Conservation (phyloP, 257 asterid species). For the Schizonepeta tenuifolia region DNA sequence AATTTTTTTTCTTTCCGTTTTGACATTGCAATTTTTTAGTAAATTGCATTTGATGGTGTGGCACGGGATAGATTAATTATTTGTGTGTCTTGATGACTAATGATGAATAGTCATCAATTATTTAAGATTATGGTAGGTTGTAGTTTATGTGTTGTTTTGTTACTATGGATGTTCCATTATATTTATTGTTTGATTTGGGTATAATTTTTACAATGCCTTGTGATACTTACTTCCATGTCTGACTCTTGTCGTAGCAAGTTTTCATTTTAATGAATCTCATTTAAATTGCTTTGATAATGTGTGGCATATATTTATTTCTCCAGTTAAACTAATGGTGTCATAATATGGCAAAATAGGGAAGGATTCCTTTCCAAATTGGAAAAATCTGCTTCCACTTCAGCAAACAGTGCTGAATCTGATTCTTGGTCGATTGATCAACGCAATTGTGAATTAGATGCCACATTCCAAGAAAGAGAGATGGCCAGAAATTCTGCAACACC, state of each 20-base stretch:
- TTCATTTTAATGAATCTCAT: background rate
- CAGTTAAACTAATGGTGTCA: background rate
- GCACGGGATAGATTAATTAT: background rate
- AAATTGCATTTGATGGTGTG: background rate
- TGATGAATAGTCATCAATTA: background rate
- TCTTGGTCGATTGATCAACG: slow-evolving; percentile 40
- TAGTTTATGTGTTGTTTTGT: background rate
- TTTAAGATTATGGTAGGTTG: background rate
- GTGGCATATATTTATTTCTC: background rate
- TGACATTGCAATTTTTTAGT: background rate
- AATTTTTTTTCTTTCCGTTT: no score
- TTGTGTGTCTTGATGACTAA: background rate
- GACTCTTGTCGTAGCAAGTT: background rate
- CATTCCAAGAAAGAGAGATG: slow-evolving; percentile 45
- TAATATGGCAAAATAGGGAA: slow-evolving; percentile 59
- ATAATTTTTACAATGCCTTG: background rate
- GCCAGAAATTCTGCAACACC: slow-evolving; percentile 29
- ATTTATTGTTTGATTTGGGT: background rate
- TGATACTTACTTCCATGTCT: background rate
- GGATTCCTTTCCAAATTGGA: slow-evolving; percentile 79
- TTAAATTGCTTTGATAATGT: background rate
- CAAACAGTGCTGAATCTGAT: slow-evolving; percentile 43
- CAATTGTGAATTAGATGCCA: slow-evolving; percentile 45
- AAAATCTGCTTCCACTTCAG: slow-evolving; percentile 45
- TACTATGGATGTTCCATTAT: background rate